Percentiles rank a stretch among this genome's conserved stretches.
These are phyloP conservation scores for Phytophthora citrophthora DNA, from an alignment of 352 stramenopile genomes.

Conservation along the genomic window DNA sequence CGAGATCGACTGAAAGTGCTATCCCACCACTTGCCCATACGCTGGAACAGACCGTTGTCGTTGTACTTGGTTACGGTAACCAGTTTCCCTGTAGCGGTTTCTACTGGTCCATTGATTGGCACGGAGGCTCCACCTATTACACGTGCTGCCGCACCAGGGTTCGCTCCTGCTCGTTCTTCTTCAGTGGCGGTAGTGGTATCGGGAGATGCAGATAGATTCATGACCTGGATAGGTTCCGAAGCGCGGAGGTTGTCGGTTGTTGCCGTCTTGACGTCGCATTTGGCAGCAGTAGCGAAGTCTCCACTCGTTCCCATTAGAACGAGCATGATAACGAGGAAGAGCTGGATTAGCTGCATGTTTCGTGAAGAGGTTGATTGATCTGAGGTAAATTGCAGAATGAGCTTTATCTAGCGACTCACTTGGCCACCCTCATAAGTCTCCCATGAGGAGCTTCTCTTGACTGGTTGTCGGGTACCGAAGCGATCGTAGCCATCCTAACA, in stretches of 20 bases:
- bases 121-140: conserved; percentile 1
- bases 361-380: background rate
- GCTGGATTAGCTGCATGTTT: conserved; percentile 10
- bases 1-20: conserved; percentile 1
- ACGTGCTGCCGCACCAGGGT: background rate
- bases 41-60: conserved; percentile 9
- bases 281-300: conserved; percentile 2
- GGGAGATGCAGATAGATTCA: background rate
- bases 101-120: background rate
- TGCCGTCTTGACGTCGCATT: conserved; percentile 10
- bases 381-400: conserved; percentile 19
- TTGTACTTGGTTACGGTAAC: conserved; percentile 15
- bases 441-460: background rate
- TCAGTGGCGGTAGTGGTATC: background rate
- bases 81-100: background rate
- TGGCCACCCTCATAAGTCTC: background rate
- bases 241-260: background rate
- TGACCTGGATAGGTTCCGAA: background rate
- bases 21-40: conserved; percentile 15
- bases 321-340: conserved; percentile 11
- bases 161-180: conserved; percentile 12
- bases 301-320: conserved; percentile 1
- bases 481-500: conserved; percentile 1
- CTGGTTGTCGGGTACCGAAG: background rate
- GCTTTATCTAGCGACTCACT: background rate